Evolutionary conservation across 805 yeast species (phyloP), one percentile per base, ranked within the genome.

Genomic region (Schizosaccharomyces pombe): DNA sequence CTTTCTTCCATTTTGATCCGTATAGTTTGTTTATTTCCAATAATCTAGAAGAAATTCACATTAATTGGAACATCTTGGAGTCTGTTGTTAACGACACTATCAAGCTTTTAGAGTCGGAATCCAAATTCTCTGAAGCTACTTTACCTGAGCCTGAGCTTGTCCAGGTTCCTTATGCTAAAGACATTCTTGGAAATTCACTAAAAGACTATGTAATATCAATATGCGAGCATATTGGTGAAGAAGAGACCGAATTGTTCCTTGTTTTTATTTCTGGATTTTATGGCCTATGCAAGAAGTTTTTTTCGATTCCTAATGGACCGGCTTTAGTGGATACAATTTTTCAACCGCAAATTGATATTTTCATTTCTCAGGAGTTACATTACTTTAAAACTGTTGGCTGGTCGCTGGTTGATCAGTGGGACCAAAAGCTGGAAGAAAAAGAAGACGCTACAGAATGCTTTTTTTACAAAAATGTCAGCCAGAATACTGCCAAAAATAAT

Each of bases 391-490:
- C 26, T 8, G 30, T 22, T 5, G 30, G 30, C 14, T 29, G 26
- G 3, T 26, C 30, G 14, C 8, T 43, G 28, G 49, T 43, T 5
- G 30, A 43, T 43, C 30, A 43, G 8, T 43, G 49, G 49, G 30
- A 43, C 30, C 5, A 22, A n/a, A 14, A 58, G 4, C 62, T 74
- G 0, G 65, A 68, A 2, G 68, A 68, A 54, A 63, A 73, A 51
- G 80, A 77, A 57, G 67, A 65, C 8, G 76, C 72, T 57, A 72
- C 75, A 0, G 75, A 75, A 22, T 66, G 69, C 47, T 67, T 65
- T 51, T 69, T 77, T 33, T 66, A 74, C 63, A 71, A 73, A 58
- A 72, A 72, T 53, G 79, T 76, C 9, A 53, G 56, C 6, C 57
- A 60, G n/a, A 60, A 59, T 28, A 64, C 62, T 31, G 74, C 78